A percentile compares a stretch with the other conserved stretches of the same genome.
Evolutionary conservation across 2,329 filamentous ascomycete genomes (phyloP).

Genomic region (Trichoderma sp.): DNA sequence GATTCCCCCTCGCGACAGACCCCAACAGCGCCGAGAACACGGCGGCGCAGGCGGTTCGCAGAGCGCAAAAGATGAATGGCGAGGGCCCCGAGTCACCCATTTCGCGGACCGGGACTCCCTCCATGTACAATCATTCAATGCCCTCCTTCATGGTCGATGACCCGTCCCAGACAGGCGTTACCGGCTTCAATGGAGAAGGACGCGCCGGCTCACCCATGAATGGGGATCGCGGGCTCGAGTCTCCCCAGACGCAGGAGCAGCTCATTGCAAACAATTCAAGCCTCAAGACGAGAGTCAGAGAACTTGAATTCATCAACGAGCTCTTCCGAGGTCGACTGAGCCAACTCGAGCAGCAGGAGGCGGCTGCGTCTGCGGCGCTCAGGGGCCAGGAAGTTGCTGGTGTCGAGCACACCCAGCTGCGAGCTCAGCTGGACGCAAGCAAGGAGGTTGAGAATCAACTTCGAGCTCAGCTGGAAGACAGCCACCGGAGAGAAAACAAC

Average conservation of each 20-base stretch:
- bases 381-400: constrained; percentile 60
- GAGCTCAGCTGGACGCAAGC: constrained; percentile 56
- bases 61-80: constrained; percentile 72
- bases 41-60: constrained; percentile 57
- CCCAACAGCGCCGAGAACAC: constrained; percentile 62
- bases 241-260: constrained; percentile 77
- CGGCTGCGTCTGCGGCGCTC: constrained; percentile 64
- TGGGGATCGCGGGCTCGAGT: constrained; percentile 66
- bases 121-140: constrained; percentile 72
- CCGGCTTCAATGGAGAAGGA: constrained; percentile 52
- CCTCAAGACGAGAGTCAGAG: constrained; percentile 92
- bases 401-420: constrained; percentile 59
- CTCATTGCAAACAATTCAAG: constrained; percentile 78
- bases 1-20: constrained; percentile 47
- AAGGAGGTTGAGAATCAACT: constrained; percentile 50
- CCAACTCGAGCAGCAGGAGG: constrained; percentile 78
- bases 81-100: constrained; percentile 78
- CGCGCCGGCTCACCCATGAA: constrained; percentile 54
- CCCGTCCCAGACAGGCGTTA: constrained; percentile 62
- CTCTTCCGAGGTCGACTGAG: constrained; percentile 74
- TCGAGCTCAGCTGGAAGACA: constrained; percentile 70
- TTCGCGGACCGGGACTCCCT: constrained; percentile 77
- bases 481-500: constrained; percentile 75
- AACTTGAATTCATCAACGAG: constrained; percentile 92
- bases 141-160: constrained; percentile 79